Conservation (phyloP, 257 asterid genomes). For the Oldenlandia corymbosa region DNA sequence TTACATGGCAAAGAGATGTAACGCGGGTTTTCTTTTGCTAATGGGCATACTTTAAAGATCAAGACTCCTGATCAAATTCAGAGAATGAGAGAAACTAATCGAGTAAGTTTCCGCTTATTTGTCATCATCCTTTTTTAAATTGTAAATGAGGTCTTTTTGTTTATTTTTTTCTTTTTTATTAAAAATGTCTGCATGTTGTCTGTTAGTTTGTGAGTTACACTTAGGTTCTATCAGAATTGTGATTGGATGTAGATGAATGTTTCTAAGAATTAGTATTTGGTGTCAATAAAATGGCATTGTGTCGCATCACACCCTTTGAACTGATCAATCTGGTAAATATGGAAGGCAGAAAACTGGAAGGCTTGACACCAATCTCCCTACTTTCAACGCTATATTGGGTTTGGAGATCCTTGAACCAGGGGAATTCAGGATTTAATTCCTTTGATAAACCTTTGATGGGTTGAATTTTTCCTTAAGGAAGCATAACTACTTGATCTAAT, state of each 20-base stretch:
- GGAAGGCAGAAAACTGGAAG: neutral
- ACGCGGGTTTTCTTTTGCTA: constrained; percentile 22
- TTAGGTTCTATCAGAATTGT: neutral
- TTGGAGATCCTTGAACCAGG: too few relatives aligned
- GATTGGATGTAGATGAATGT: too few relatives aligned
- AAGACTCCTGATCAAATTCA: constrained; percentile 78
- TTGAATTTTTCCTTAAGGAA: too few relatives aligned
- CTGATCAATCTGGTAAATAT: too few relatives aligned
- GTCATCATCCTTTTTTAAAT: neutral
- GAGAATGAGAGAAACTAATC: constrained; percentile 87
- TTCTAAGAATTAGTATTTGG: neutral
- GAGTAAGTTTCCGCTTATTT: constrained; percentile 43
- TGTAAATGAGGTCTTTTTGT: neutral
- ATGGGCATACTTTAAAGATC: constrained; percentile 51
- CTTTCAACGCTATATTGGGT: too few relatives aligned
- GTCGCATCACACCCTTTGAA: neutral
- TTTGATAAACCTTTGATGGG: too few relatives aligned
- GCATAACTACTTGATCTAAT: too few relatives aligned
- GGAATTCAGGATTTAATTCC: too few relatives aligned
- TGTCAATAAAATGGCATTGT: neutral
- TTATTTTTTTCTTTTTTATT: neutral
- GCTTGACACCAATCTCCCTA: neutral
- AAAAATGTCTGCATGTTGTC: too few relatives aligned
- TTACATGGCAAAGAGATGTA: constrained; percentile 6
- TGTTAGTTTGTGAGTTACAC: neutral